These are phyloP conservation scores for Penicillium turbatum DNA, from an alignment of 495 filamentous ascomycete species.

Conservation along the genomic window DNA sequence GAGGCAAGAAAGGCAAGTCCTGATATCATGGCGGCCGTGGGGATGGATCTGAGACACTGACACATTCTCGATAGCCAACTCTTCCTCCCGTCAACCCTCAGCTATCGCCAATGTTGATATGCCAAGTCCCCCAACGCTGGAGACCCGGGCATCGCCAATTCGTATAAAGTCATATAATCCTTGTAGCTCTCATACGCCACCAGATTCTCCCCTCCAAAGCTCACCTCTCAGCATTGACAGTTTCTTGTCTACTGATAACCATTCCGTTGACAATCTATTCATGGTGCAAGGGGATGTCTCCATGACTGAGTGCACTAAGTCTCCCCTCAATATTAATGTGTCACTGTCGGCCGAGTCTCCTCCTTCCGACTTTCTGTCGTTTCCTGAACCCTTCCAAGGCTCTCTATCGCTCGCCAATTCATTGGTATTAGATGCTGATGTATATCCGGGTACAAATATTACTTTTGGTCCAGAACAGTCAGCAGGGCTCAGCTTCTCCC, in stretches of 20 bases:
- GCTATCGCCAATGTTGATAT: conserved; percentile 1
- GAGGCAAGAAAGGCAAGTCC: conserved; percentile 48
- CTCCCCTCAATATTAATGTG: conserved; percentile 10
- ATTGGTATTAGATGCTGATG: conserved; percentile 5
- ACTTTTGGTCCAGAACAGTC: conserved; percentile 3
- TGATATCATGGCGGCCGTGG: background rate
- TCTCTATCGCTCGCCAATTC: conserved; percentile 13
- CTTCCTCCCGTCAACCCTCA: background rate
- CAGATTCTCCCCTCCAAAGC: conserved; percentile 14
- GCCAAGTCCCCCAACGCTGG: conserved; percentile 18
- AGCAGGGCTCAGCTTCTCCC: conserved; percentile 32
- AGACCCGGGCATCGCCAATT: conserved; percentile 13
- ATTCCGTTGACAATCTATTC: conserved; percentile 17
- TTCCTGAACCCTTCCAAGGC: conserved; percentile 20
- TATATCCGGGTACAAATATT: conserved; percentile 2
- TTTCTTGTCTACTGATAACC: conserved; percentile 18
- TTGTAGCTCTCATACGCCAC: conserved; percentile 12
- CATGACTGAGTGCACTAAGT: background rate
- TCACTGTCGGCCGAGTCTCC: conserved; percentile 18
- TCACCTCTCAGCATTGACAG: conserved; percentile 22
- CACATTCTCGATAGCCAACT: background rate
- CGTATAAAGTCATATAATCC: conserved; percentile 3
- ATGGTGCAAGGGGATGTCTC: conserved; percentile 7
- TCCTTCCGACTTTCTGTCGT: conserved; percentile 21
- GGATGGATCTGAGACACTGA: background rate